Conservation (phyloP, 768 basidiomycete genomes). For the Sarcomyxa edulis region DNA sequence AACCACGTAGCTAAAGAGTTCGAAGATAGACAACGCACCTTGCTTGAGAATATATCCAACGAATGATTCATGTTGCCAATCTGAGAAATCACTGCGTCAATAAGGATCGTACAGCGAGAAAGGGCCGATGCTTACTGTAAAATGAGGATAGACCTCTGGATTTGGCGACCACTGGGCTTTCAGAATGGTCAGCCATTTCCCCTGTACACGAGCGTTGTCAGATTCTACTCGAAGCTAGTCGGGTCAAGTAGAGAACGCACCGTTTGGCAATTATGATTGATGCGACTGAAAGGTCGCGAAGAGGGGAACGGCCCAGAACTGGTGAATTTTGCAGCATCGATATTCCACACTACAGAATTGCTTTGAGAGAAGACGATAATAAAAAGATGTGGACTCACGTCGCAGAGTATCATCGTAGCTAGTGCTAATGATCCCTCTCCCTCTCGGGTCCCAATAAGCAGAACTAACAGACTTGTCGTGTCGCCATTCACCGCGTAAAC, state of each 20-base stretch:
- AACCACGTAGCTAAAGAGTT: neutral
- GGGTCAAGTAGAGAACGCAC: constrained; percentile 31
- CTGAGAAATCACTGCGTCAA: constrained; percentile 24
- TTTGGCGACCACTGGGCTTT: constrained; percentile 77
- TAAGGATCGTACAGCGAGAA: neutral
- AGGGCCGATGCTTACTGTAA: constrained; percentile 65
- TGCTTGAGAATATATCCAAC: constrained; percentile 68
- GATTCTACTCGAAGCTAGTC: neutral
- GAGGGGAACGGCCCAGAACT: constrained; percentile 46
- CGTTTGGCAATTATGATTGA: constrained; percentile 78
- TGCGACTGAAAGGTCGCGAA: constrained; percentile 56
- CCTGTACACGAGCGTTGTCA: constrained; percentile 34
- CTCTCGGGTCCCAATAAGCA: constrained; percentile 83
- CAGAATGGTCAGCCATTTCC: constrained; percentile 76
- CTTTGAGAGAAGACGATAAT: neutral
- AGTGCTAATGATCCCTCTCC: constrained; percentile 75
- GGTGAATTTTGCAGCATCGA: constrained; percentile 46
- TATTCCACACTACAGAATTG: constrained; percentile 64
- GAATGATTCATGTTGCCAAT: constrained; percentile 79
- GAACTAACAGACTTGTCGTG: constrained; percentile 79
- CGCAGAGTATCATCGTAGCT: constrained; percentile 78
- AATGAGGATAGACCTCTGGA: constrained; percentile 77
- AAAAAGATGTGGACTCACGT: constrained; percentile 37
- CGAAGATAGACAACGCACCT: constrained; percentile 31
- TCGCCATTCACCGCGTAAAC: constrained; percentile 56